Conservation (phyloP, 2,329 filamentous ascomycete genomes). For the Sarocladium strictum region DNA sequence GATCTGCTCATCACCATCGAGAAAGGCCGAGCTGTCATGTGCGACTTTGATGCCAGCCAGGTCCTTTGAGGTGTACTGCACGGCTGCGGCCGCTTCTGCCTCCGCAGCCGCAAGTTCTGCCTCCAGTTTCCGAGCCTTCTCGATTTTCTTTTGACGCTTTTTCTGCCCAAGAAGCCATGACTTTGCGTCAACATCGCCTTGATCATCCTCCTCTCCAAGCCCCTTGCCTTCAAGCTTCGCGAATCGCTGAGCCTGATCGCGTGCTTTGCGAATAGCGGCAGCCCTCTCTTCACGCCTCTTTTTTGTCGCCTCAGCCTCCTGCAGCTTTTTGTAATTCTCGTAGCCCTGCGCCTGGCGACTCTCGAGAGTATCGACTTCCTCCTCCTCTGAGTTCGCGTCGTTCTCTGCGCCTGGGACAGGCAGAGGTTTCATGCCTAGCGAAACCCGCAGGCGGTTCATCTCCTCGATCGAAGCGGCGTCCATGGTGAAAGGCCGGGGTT, state of each 20-base stretch:
- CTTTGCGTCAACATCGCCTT: constrained; percentile 66
- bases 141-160: constrained; percentile 90
- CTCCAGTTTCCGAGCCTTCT: constrained; percentile 64
- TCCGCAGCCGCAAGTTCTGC: constrained; percentile 76
- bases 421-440: constrained; percentile 84
- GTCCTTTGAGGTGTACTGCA: constrained; percentile 76
- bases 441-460: constrained; percentile 84
- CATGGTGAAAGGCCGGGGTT: constrained; percentile 32
- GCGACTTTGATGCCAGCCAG: constrained; percentile 87
- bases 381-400: constrained; percentile 38
- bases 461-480: constrained; percentile 79
- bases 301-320: constrained; percentile 70
- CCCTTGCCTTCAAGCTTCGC: constrained; percentile 75
- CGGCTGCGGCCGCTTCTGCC: constrained; percentile 53
- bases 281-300: constrained; percentile 71
- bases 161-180: constrained; percentile 85
- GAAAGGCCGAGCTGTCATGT: constrained; percentile 77
- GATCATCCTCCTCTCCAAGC: constrained; percentile 68
- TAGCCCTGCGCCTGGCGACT: constrained; percentile 66
- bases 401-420: constrained; percentile 71
- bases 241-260: constrained; percentile 74
- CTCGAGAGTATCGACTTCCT: constrained; percentile 74
- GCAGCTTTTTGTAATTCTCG: constrained; percentile 63
- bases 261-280: constrained; percentile 79
- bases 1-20: constrained; percentile 79